These are phyloP conservation scores for Fraxinus quadrangulata DNA, from an alignment of 257 asterid species.

Conservation along the genomic window DNA sequence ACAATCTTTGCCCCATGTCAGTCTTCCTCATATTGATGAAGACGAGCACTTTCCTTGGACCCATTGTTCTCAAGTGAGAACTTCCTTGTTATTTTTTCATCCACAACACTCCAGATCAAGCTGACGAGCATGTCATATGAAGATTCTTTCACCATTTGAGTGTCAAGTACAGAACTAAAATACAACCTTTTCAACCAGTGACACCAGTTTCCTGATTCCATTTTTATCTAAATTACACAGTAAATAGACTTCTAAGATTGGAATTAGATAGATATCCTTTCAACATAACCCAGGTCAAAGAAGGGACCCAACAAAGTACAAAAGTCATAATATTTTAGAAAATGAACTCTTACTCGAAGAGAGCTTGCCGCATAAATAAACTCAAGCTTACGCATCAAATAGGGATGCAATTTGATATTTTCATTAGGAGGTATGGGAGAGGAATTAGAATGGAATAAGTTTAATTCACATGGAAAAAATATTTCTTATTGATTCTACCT, in stretches of 20 bases:
- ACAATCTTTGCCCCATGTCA: neutral
- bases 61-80: neutral
- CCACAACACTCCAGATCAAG: neutral
- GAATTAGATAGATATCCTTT: too few species aligned
- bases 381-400: neutral
- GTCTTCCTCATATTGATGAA: neutral
- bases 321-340: neutral
- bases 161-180: neutral
- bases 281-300: too few species aligned
- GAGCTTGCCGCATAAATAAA: neutral
- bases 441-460: neutral
- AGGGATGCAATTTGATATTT: neutral
- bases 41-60: neutral
- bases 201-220: neutral
- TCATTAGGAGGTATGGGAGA: neutral
- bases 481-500: neutral
- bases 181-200: neutral
- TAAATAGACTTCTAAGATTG: neutral
- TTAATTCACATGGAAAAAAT: neutral
- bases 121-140: neutral
- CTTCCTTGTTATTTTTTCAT: neutral
- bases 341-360: neutral
- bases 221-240: too few species aligned
- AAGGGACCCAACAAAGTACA: neutral
- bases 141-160: neutral